These are phyloP conservation scores for Globisporangium heterothallicum DNA, from an alignment of 352 stramenopile species.

Conservation along the genomic window DNA sequence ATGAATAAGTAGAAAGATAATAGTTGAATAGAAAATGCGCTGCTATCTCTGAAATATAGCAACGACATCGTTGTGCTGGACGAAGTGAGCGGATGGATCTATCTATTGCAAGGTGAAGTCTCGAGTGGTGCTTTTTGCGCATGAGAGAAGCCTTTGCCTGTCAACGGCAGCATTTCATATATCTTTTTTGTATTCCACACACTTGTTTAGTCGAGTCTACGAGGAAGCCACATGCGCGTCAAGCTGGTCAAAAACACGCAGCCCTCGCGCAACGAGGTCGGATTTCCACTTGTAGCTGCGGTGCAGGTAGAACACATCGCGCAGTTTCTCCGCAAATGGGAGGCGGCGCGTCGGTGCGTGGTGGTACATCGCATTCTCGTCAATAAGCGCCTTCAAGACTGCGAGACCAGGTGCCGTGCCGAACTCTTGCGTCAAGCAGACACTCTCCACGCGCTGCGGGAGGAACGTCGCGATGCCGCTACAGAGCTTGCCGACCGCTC, in stretches of 20 bases:
- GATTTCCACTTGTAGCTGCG: constrained; percentile 53
- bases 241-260: constrained; percentile 39
- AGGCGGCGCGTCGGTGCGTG: constrained; percentile 7
- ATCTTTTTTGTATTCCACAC: too few species aligned
- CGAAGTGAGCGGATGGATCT: too few species aligned
- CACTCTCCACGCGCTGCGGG: neutral
- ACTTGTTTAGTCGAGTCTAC: too few species aligned
- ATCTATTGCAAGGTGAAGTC: too few species aligned
- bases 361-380: neutral
- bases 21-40: neutral
- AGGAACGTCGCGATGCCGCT: neutral
- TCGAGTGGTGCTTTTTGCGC: too few species aligned
- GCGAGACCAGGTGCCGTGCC: neutral
- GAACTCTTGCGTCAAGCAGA: neutral
- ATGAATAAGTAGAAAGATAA: neutral
- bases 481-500: neutral
- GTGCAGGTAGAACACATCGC: constrained; percentile 75
- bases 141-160: too few species aligned
- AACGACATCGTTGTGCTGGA: too few species aligned
- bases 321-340: constrained; percentile 1
- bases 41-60: too few species aligned
- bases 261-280: constrained; percentile 39
- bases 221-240: neutral
- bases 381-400: neutral
- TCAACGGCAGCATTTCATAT: too few species aligned